These are phyloP conservation scores for Periconia digitata DNA, from an alignment of 2,329 filamentous ascomycete species.

Conservation along the genomic window DNA sequence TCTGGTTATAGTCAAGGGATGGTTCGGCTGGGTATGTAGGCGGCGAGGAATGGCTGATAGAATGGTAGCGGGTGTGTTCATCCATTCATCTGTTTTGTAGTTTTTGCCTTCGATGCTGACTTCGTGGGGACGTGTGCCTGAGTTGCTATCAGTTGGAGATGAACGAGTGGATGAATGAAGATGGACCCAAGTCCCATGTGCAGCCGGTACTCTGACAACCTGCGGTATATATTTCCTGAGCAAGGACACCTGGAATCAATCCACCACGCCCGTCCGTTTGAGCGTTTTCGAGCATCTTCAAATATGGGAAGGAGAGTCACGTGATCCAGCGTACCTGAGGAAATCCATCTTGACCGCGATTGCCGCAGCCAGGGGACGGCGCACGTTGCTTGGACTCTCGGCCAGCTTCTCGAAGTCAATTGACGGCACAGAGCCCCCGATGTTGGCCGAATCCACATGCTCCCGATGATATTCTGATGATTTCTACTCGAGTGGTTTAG, in stretches of 20 bases:
- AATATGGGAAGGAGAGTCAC: constrained; percentile 19
- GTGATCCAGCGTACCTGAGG: constrained; percentile 38
- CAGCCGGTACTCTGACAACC: too few relatives aligned
- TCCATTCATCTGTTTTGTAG: constrained; percentile 77
- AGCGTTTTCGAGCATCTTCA: too few relatives aligned
- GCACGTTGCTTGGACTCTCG: constrained; percentile 10
- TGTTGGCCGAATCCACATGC: constrained; percentile 27
- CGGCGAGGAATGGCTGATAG: constrained; percentile 71
- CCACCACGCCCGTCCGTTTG: too few relatives aligned
- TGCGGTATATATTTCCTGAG: too few relatives aligned
- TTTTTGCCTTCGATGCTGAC: constrained; percentile 63
- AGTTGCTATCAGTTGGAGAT: background rate
- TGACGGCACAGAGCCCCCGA: constrained; percentile 26
- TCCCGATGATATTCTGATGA: constrained; percentile 14
- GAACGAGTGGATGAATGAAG: too few relatives aligned
- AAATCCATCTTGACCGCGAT: constrained; percentile 27
- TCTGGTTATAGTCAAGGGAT: constrained; percentile 87
- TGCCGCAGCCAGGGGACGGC: constrained; percentile 16
- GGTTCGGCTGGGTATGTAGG: constrained; percentile 87
- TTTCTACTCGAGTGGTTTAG: too few relatives aligned
- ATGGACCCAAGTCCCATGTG: too few relatives aligned
- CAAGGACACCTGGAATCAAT: too few relatives aligned
- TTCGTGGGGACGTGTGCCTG: constrained; percentile 23
- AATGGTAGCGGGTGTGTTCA: constrained; percentile 79
- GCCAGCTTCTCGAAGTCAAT: constrained; percentile 8